Percentiles rank a stretch among this genome's conserved stretches.
phyloP scores from a whole-genome alignment of 2,329 filamentous ascomycete species.

The Lachnellula cervina region DNA sequence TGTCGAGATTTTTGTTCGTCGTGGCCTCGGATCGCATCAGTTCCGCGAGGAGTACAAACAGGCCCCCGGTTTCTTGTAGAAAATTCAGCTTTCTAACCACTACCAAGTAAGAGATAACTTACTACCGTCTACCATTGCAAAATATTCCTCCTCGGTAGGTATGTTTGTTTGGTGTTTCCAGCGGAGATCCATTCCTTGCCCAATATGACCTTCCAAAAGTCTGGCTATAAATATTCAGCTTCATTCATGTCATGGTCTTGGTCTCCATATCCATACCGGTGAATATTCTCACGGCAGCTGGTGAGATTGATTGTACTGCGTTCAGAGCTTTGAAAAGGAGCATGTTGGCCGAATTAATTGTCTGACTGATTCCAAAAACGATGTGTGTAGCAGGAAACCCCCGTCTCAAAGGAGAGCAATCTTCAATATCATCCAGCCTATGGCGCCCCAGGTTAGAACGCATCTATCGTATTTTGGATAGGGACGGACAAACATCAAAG shows the following conservation, averaged over 20 bases:
- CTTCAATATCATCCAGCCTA: not conserved
- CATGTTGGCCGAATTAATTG: not conserved
- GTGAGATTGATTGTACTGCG: not conserved
- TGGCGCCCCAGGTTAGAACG: not conserved
- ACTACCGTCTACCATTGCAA: constrained; percentile 27
- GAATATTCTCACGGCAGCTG: not conserved
- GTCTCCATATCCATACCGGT: not conserved
- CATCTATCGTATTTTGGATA: not conserved
- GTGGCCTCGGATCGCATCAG: not conserved
- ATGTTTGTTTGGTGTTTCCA: constrained; percentile 22
- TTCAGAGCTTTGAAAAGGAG: not conserved
- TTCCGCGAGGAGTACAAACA: not conserved
- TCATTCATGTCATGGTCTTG: not conserved
- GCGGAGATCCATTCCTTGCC: constrained; percentile 29
- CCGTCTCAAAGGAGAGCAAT: not conserved
- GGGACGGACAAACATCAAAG: not conserved
- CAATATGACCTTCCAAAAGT: constrained; percentile 20
- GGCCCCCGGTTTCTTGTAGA: constrained; percentile 26
- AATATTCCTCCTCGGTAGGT: constrained; percentile 26
- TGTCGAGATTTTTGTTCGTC: constrained; percentile 20
- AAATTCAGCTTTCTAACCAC: constrained; percentile 29
- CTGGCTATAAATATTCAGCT: constrained; percentile 5
- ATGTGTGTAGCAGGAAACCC: not conserved
- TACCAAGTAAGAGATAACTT: constrained; percentile 11
- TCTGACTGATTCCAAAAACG: not conserved